phyloP scores from a whole-genome alignment of 441 rosid genomes.

The Aleurites moluccanus region DNA sequence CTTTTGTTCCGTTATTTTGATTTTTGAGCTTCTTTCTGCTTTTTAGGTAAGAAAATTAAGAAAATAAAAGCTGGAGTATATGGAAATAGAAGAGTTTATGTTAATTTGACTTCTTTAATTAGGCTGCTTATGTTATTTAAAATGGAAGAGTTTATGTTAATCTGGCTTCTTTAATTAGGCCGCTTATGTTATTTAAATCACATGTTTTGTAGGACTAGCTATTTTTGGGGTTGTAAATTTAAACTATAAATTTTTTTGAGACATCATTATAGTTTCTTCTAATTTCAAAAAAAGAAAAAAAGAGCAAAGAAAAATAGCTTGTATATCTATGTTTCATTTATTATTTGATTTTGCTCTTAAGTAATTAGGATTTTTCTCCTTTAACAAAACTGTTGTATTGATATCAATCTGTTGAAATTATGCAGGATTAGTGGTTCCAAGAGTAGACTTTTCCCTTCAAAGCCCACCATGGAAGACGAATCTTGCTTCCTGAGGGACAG shows the following conservation, averaged over 20 bases:
- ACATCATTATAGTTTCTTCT: neutral
- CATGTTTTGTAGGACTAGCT: neutral
- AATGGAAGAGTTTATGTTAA: neutral
- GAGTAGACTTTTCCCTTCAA: slow-evolving; percentile 38
- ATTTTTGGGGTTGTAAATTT: neutral
- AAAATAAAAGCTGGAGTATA: neutral
- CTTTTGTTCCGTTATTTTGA: neutral
- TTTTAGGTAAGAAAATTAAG: slow-evolving; percentile 1
- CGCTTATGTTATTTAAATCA: neutral
- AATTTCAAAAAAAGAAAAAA: too few species aligned
- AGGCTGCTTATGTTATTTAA: neutral
- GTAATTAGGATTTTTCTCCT: neutral
- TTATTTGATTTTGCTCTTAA: neutral
- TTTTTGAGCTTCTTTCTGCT: neutral
- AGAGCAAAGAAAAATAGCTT: too few species aligned
- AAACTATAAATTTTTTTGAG: neutral
- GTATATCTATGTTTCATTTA: too few species aligned
- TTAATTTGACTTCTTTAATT: slow-evolving; percentile 9
- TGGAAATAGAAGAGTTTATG: neutral
- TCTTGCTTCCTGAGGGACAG: slow-evolving; percentile 32
- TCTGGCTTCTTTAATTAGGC: slow-evolving; percentile 7
- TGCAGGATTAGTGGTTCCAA: slow-evolving; percentile 56
- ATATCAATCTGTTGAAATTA: slow-evolving; percentile 14
- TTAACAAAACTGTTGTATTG: neutral
- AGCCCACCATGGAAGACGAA: slow-evolving; percentile 48